Conservation (phyloP, 345 rosid genomes). For the Alliaria petiolata region DNA sequence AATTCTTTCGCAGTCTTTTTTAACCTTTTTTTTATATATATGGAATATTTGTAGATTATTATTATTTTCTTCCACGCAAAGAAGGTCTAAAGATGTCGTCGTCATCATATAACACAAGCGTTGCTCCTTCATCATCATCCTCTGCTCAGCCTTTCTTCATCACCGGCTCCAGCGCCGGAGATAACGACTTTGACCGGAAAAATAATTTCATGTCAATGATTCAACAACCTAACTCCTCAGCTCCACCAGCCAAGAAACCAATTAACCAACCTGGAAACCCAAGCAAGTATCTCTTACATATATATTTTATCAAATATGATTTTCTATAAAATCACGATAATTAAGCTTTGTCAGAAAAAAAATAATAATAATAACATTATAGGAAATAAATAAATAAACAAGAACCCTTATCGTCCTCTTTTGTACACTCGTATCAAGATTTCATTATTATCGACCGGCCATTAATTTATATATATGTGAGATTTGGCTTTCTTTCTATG, state of each 20-base stretch:
- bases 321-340: neutral
- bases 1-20: neutral
- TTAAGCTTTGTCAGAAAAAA: too few relatives aligned
- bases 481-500: neutral
- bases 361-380: neutral
- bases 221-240: conserved; percentile 37
- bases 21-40: neutral
- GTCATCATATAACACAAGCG: conserved; percentile 35
- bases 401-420: conserved; percentile 6
- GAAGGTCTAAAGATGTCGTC: conserved; percentile 44
- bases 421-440: neutral
- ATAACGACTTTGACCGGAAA: conserved; percentile 40
- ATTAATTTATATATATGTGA: neutral
- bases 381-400: neutral
- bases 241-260: conserved; percentile 58
- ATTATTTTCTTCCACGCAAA: conserved; percentile 20
- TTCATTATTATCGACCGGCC: neutral
- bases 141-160: conserved; percentile 33
- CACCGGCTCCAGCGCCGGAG: conserved; percentile 33
- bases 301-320: neutral
- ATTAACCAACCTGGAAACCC: conserved; percentile 83
- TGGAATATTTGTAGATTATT: conserved; percentile 24
- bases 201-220: conserved; percentile 45
- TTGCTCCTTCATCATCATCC: conserved; percentile 31
- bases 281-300: conserved; percentile 50